Conservation (phyloP, 202 grass and related monocot species). For the Eragrostis tef region DNA sequence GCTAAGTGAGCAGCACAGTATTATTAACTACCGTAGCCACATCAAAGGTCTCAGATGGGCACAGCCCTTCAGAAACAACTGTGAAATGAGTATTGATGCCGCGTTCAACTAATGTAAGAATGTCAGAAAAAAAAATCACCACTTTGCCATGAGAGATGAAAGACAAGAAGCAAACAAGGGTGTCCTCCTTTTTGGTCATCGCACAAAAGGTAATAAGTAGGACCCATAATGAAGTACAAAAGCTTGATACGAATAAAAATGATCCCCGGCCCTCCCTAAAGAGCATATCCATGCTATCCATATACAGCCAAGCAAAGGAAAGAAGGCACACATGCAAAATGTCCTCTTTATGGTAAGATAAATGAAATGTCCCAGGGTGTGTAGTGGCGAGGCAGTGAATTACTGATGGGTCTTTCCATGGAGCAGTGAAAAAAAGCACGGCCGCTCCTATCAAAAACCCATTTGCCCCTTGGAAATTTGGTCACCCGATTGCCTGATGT, state of each 20-base stretch:
- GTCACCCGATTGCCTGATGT: constrained; percentile 43
- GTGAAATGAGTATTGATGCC: background rate
- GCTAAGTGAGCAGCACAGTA: background rate
- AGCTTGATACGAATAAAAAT: constrained; percentile 51
- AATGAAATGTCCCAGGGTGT: constrained; percentile 48
- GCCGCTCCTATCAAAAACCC: constrained; percentile 51
- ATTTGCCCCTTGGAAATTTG: constrained; percentile 52
- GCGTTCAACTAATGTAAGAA: background rate
- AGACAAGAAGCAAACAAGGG: constrained; percentile 34
- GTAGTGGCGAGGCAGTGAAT: constrained; percentile 63
- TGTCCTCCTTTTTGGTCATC: constrained; percentile 38
- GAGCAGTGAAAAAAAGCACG: constrained; percentile 64
- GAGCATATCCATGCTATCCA: constrained; percentile 65
- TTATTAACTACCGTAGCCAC: constrained; percentile 14
- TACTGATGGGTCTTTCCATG: constrained; percentile 64
- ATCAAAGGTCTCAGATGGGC: constrained; percentile 22
- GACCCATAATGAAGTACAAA: constrained; percentile 51
- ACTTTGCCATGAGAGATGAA: constrained; percentile 26
- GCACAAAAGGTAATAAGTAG: constrained; percentile 18
- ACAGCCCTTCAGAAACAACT: constrained; percentile 2
- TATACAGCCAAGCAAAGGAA: constrained; percentile 63
- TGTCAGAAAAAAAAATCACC: constrained; percentile 16
- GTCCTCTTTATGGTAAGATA: constrained; percentile 56
- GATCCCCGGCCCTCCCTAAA: constrained; percentile 36
- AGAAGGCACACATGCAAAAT: constrained; percentile 51